A percentile compares a stretch with the other conserved stretches of the same genome.
phyloP scores from a whole-genome alignment of 2,329 filamentous ascomycete genomes.

The Colletotrichum tropicicola region DNA sequence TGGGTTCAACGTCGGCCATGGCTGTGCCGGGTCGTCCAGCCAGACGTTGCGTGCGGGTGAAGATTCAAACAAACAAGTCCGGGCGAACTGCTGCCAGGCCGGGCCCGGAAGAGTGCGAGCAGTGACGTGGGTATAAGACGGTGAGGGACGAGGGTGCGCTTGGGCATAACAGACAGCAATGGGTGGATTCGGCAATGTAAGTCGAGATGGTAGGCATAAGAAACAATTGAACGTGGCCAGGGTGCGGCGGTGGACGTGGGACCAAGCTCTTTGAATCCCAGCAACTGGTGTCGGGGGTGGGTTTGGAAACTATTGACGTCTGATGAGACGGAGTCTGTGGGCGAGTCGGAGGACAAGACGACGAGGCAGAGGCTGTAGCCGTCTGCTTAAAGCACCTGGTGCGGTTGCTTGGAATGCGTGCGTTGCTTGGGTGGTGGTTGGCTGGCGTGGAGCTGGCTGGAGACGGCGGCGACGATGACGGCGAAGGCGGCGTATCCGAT shows the following conservation, averaged over 20 bases:
- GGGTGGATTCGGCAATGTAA: slow-evolving; percentile 26
- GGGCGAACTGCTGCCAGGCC: not conserved
- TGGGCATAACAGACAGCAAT: slow-evolving; percentile 21
- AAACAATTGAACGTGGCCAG: slow-evolving; percentile 25
- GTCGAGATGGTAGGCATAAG: slow-evolving; percentile 23
- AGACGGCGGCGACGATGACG: not conserved
- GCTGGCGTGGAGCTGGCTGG: not conserved
- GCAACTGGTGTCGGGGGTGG: slow-evolving; percentile 10
- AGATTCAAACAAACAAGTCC: not conserved
- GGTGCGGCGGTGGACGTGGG: slow-evolving; percentile 16
- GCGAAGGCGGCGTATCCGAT: not conserved
- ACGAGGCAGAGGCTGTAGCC: not conserved
- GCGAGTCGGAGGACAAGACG: not conserved
- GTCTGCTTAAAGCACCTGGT: not conserved
- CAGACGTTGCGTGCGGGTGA: not conserved
- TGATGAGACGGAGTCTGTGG: slow-evolving; percentile 5
- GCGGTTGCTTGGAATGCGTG: not conserved
- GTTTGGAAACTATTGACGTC: slow-evolving; percentile 4
- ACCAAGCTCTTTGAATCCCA: slow-evolving; percentile 21
- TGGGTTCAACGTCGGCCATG: slow-evolving; percentile 31
- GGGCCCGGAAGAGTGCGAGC: not conserved
- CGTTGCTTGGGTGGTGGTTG: not conserved
- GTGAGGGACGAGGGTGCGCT: slow-evolving; percentile 7
- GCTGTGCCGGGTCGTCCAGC: slow-evolving; percentile 3
- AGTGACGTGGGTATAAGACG: slow-evolving; percentile 28